phyloP scores from a whole-genome alignment of 768 basidiomycete genomes.

The Pulveroboletus frians region DNA sequence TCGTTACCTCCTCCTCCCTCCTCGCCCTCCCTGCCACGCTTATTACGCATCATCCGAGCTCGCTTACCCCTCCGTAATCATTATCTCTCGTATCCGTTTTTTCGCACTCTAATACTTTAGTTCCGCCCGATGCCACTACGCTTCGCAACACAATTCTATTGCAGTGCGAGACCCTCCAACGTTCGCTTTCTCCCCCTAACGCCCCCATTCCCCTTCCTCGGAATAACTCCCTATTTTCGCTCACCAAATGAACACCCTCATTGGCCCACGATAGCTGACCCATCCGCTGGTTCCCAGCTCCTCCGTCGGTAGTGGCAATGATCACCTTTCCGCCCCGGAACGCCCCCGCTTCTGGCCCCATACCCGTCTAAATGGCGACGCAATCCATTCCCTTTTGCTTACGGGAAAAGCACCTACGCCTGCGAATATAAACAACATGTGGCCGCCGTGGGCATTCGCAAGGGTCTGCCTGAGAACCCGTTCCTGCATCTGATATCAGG shows the following conservation, averaged over 20 bases:
- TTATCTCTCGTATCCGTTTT: background rate
- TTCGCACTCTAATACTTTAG: background rate
- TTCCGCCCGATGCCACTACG: slow-evolving; percentile 16
- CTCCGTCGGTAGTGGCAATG: background rate
- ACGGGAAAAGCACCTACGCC: background rate
- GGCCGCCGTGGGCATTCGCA: slow-evolving; percentile 10
- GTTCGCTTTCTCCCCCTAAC: slow-evolving; percentile 11
- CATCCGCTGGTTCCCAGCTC: background rate
- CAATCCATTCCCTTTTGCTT: background rate
- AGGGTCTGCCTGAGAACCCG: slow-evolving; percentile 5
- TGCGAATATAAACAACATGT: background rate
- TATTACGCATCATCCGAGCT: slow-evolving; percentile 7
- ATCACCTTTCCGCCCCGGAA: background rate
- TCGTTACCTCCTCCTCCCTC: background rate
- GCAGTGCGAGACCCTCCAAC: background rate
- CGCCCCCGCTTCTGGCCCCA: background rate
- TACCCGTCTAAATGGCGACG: background rate
- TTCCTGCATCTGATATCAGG: background rate
- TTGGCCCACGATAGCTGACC: slow-evolving; percentile 8
- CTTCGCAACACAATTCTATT: background rate
- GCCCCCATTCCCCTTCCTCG: slow-evolving; percentile 5
- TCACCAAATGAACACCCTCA: slow-evolving; percentile 12
- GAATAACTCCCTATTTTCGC: slow-evolving; percentile 9
- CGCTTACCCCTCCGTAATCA: background rate
- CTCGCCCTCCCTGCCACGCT: background rate